Base-by-base conservation (phyloP, 129 eudicot species). In the Chrysanthemum seticuspe region DNA sequence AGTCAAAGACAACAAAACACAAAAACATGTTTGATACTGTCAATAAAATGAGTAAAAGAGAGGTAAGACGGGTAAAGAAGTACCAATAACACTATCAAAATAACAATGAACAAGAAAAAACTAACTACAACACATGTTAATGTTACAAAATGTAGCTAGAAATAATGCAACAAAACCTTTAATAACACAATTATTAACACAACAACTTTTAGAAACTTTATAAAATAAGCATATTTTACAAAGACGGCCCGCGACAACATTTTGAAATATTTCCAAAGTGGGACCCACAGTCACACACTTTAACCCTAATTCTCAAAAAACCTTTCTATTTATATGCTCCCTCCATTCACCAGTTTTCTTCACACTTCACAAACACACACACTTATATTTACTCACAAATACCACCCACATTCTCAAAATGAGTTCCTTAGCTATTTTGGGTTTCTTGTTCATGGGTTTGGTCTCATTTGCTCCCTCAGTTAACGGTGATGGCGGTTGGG, bases 401-500 rank as follows among this genome's bases (percentile, higher is more conserved):
- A 19, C 68, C 59, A 54, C 78, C 54, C 71, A 70, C 71, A n/a
- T 21, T 47, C 61, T n/a, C 40, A 40, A 58, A 64, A 52, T 54
- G 53, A 71, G 57, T 25, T 56, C 77, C 53, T 62, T 81, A 79
- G 84, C 79, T 36, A 29, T 68, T 51, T 66, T n/a, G 29, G 70
- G 74, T 10, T 45, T 85, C 57, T 75, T 82, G 1, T 8, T 85
- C 9, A n/a, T 74, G 74, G 79, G 87, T 62, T 12, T 70, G 62
- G 72, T 86, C 59, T 49, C 87, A 29, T 18, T 83, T 63, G 55
- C 71, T 11, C 68, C 87, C 2, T 15, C 79, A 57, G 90, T 75
- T 40, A 23, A 70, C 9, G 90, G 62, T 13, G 85, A 83, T 60
- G 83, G 74, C 10, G 87, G 82, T 19, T 85, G 90, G 90, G 78